These are phyloP conservation scores for Coprinopsis strossmayeri DNA, from an alignment of 768 basidiomycete species.

Conservation along the genomic window DNA sequence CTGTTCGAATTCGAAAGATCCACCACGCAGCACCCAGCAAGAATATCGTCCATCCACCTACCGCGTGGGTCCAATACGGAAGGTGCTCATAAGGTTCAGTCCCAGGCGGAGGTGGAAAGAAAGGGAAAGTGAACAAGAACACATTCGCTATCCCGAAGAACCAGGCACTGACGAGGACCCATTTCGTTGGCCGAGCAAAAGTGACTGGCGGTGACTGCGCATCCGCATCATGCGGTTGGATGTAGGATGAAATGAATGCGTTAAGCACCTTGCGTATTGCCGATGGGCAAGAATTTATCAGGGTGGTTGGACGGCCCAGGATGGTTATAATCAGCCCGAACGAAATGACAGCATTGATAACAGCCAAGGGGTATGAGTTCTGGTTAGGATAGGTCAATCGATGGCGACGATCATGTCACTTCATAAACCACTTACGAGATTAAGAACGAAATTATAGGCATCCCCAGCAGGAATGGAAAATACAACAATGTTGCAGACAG, in stretches of 20 bases:
- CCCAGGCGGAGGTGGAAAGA: slow-evolving; percentile 43
- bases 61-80: slow-evolving; percentile 50
- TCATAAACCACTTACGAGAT: slow-evolving; percentile 47
- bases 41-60: slow-evolving; percentile 33
- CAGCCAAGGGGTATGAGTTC: slow-evolving; percentile 40
- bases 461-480: slow-evolving; percentile 53
- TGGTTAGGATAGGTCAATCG: slow-evolving; percentile 9
- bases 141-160: slow-evolving; percentile 57
- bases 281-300: too few relatives aligned
- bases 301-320: slow-evolving; percentile 14
- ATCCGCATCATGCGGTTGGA: too few relatives aligned
- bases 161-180: slow-evolving; percentile 19
- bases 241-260: too few relatives aligned
- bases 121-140: slow-evolving; percentile 49
- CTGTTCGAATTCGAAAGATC: neutral
- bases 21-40: neutral
- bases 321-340: slow-evolving; percentile 33
- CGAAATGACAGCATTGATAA: slow-evolving; percentile 47
- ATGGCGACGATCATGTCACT: too few relatives aligned
- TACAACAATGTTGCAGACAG: slow-evolving; percentile 29
- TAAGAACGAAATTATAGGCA: slow-evolving; percentile 58
- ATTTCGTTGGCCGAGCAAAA: too few relatives aligned
- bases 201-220: too few relatives aligned
- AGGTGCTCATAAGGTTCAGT: slow-evolving; percentile 39
- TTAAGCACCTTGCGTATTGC: too few relatives aligned